Base-by-base conservation (phyloP, 257 asterid species). In the Petunia secreta region DNA sequence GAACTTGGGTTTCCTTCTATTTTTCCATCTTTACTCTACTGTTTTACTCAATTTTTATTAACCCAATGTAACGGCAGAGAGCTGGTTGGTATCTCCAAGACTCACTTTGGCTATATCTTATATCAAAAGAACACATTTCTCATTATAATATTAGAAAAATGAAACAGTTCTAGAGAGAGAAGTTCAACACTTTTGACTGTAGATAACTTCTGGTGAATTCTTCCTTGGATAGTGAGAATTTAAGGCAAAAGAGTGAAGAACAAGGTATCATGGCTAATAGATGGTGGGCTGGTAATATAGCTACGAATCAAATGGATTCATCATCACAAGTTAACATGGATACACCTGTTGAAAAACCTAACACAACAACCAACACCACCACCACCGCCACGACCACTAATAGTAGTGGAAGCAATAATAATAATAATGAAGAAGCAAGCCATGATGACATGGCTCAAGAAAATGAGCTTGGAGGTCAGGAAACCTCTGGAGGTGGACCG, bases 201-300 rank as follows among this genome's bases (percentile, higher is more conserved):
- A 50, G 77, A 41, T 54, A 16, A 25, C 58, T 82, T 82, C 7
- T 14, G 38, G 78, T 36, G 64, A 58, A 43, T 46, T 78, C 55
- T 82, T 78, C 78, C 79, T 78, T 73, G 84, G 76, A 46, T 80
- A 79, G 78, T 80, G 84, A 69, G 83, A 14, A 54, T 2, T 80
- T 78, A 63, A 53, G 78, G 79, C 68, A 77, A 50, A 66, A 50
- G 52, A 34, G 81, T 78, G 75, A 80, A 84, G 83, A 82, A 76
- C 38, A 13, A 75, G 44, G 6, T 14, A 10, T 13, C 37, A 93
- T 93, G 98, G 90, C 94, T 2, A 89, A 90, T 85, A 80, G 91
- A 79, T 93, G 98, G 98, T 91, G 98, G 98, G 86, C 88, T 62
- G 98, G 89, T 63, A 91, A 89, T 75, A 74, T 80, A 85, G 87